Conservation (phyloP, 257 asterid species). For the Przewalskia tangutica region DNA sequence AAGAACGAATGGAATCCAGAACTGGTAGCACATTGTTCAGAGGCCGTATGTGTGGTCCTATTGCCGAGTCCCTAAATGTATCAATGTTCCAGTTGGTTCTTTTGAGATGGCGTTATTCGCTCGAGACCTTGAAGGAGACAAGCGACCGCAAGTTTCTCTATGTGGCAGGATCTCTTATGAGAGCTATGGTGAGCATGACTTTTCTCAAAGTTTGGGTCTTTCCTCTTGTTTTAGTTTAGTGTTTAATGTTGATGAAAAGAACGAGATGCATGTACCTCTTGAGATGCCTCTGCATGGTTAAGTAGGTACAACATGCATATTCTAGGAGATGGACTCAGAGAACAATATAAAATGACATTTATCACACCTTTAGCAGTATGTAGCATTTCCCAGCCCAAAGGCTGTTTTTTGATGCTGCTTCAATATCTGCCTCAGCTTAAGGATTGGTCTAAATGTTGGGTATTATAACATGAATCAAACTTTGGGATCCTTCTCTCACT, state of each 20-base stretch:
- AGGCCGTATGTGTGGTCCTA: constrained; percentile 86
- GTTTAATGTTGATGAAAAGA: background rate
- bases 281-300: background rate
- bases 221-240: background rate
- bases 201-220: background rate
- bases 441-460: background rate
- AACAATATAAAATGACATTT: background rate
- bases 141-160: constrained; percentile 73
- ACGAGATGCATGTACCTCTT: background rate
- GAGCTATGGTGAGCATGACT: constrained; percentile 58
- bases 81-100: constrained; percentile 74
- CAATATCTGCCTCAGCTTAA: background rate
- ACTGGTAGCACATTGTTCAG: constrained; percentile 38
- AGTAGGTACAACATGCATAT: background rate
- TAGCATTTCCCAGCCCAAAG: background rate
- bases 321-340: background rate
- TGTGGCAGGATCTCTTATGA: constrained; percentile 83
- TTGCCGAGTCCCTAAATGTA: constrained; percentile 79
- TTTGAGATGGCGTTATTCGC: constrained; percentile 77
- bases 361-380: background rate
- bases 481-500: constrained; percentile 22
- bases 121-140: constrained; percentile 75
- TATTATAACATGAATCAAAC: background rate
- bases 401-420: background rate
- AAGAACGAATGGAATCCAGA: constrained; percentile 21